A percentile compares a stretch with the other conserved stretches of the same genome.
These are phyloP conservation scores for Fonsecaea erecta DNA, from an alignment of 2,329 filamentous ascomycete genomes.

Conservation along the genomic window DNA sequence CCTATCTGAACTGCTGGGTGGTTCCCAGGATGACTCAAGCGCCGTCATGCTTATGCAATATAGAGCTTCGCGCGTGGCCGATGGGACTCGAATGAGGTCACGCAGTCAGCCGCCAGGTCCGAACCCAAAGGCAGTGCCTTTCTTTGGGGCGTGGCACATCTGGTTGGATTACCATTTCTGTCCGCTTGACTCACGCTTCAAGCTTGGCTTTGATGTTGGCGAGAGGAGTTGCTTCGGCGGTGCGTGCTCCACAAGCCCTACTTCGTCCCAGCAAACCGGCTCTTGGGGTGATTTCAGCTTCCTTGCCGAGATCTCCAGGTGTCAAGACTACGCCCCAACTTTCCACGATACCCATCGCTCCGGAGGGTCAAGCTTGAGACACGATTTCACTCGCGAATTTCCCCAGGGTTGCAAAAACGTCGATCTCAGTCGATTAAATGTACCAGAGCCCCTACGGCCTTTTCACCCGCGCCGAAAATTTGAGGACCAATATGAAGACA, in stretches of 20 bases:
- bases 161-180: conserved; percentile 6
- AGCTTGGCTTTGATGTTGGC: not conserved
- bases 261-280: not conserved
- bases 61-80: not conserved
- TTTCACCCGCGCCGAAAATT: not conserved
- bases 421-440: not conserved
- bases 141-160: not conserved
- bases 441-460: not conserved
- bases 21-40: conserved; percentile 5
- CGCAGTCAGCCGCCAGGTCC: not conserved
- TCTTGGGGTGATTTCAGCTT: not conserved
- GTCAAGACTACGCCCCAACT: not conserved
- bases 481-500: not conserved
- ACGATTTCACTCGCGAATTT: not conserved
- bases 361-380: not conserved
- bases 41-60: conserved; percentile 4
- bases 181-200: conserved; percentile 1
- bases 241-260: not conserved
- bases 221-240: conserved; percentile 8
- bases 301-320: not conserved
- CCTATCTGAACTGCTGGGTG: not conserved
- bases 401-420: not conserved
- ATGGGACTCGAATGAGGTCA: not conserved
- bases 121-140: not conserved
- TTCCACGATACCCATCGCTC: not conserved